phyloP scores from a whole-genome alignment of 257 asterid species.

The Jasminum sambac region DNA sequence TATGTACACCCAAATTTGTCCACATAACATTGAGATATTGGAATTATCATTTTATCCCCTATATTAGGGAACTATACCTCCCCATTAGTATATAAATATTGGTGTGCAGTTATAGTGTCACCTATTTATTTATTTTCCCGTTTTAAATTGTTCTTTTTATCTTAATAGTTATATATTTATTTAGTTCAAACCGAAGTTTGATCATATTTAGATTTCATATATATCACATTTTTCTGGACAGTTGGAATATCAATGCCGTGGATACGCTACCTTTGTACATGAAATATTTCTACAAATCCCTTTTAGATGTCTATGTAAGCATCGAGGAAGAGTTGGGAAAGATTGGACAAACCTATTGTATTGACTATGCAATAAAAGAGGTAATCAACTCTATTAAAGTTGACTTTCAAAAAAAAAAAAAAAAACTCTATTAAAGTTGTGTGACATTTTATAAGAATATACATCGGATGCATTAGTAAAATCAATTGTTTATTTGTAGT shows the following conservation, averaged over 20 bases:
- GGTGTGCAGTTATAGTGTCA: no score
- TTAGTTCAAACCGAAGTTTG: no score
- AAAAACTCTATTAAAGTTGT: no score
- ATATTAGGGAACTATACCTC: no score
- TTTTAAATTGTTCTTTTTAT: neutral
- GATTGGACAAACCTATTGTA: neutral
- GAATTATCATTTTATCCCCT: no score
- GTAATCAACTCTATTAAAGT: conserved; percentile 6
- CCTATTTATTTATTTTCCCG: neutral
- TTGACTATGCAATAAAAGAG: conserved; percentile 20
- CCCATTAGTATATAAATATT: no score
- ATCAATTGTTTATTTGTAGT: neutral
- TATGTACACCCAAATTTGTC: no score
- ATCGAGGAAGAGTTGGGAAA: conserved; percentile 24
- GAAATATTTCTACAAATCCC: conserved; percentile 7
- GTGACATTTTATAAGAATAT: neutral
- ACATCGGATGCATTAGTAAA: neutral
- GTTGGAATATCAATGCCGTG: conserved; percentile 28
- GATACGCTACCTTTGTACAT: conserved; percentile 23
- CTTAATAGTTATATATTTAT: neutral
- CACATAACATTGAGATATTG: no score
- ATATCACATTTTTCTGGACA: neutral
- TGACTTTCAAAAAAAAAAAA: no score
- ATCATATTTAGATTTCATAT: neutral
- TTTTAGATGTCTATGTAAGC: conserved; percentile 22